Conservation (phyloP, 352 stramenopile species). For the Phytophthora capsici region DNA sequence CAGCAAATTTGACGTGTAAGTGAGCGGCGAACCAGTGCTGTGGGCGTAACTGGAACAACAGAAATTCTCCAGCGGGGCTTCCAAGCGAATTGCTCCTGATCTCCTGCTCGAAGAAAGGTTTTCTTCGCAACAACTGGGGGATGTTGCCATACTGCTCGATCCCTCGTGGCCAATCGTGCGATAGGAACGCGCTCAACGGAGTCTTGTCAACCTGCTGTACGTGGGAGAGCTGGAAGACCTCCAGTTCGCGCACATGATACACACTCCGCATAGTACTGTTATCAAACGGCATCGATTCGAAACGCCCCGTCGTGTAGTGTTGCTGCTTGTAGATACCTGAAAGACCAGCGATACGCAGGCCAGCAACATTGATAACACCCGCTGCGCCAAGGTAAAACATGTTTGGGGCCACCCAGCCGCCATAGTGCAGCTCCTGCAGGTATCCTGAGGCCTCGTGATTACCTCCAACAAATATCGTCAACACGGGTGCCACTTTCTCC, state of each 20-base stretch:
- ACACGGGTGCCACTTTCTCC: conserved; percentile 90
- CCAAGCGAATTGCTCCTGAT: conserved; percentile 94
- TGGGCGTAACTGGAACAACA: conserved; percentile 94
- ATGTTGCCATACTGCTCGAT: conserved; percentile 96
- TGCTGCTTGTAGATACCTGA: conserved; percentile 98
- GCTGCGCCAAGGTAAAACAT: conserved; percentile 98
- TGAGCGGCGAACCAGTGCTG: conserved; percentile 98
- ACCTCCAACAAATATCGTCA: conserved; percentile 98
- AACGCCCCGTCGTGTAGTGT: conserved; percentile 92
- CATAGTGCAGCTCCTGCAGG: conserved; percentile 97
- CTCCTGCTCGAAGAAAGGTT: conserved; percentile 96
- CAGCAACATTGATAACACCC: conserved; percentile 92
- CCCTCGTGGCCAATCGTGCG: conserved; percentile 98
- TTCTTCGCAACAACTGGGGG: conserved; percentile 88
- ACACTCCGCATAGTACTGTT: conserved; percentile 91
- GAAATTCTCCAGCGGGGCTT: conserved; percentile 91
- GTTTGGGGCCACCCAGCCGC: conserved; percentile 98
- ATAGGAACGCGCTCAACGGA: conserved; percentile 93
- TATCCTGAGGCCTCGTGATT: conserved; percentile 99
- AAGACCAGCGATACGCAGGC: conserved; percentile 96
- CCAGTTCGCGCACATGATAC: conserved; percentile 95
- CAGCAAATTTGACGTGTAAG: conserved; percentile 98
- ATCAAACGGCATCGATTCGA: conserved; percentile 83
- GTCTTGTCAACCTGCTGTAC: conserved; percentile 55
- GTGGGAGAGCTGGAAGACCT: conserved; percentile 93